A percentile compares a stretch with the other conserved stretches of the same genome.
These are phyloP conservation scores for Cercospora zeae-maydis DNA, from an alignment of 2,329 filamentous ascomycete genomes.

Conservation along the genomic window DNA sequence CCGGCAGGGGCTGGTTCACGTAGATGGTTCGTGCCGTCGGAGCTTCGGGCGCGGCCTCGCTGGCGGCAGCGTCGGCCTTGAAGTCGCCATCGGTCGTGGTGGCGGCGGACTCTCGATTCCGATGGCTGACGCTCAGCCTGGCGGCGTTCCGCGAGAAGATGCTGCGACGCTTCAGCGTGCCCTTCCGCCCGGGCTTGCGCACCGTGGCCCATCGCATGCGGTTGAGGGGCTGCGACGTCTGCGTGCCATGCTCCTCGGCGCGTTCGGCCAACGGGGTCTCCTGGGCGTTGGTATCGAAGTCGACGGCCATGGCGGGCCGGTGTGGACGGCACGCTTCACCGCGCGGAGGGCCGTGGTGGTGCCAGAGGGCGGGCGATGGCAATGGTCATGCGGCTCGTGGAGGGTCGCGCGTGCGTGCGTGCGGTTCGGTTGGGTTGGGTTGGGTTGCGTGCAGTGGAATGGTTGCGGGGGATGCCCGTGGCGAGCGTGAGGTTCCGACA, in stretches of 20 bases:
- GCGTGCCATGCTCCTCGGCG: constrained; percentile 40
- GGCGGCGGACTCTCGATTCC: constrained; percentile 39
- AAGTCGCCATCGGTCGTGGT: constrained; percentile 30
- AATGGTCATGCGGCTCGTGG: constrained; percentile 8
- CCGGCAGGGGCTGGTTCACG: constrained; percentile 80
- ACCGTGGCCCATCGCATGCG: constrained; percentile 96
- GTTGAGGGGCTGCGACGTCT: constrained; percentile 53
- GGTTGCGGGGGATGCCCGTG: neutral
- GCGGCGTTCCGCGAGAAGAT: constrained; percentile 63
- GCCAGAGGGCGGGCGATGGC: constrained; percentile 5
- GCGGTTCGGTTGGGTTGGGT: too few relatives aligned
- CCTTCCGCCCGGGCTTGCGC: constrained; percentile 71
- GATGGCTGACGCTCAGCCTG: constrained; percentile 36
- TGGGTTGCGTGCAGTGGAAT: neutral
- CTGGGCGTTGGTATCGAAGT: constrained; percentile 18
- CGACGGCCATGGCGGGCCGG: constrained; percentile 20
- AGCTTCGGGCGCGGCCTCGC: constrained; percentile 32
- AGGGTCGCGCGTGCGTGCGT: neutral
- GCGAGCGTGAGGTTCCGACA: neutral
- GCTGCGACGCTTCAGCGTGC: constrained; percentile 73
- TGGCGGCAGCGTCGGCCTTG: constrained; percentile 34
- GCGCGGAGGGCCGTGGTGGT: constrained; percentile 8
- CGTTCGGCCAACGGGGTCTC: constrained; percentile 30
- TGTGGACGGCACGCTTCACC: constrained; percentile 10
- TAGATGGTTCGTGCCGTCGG: constrained; percentile 61